phyloP scores from a whole-genome alignment of 169 alveolate genomes.

The Babesia bigemina region DNA sequence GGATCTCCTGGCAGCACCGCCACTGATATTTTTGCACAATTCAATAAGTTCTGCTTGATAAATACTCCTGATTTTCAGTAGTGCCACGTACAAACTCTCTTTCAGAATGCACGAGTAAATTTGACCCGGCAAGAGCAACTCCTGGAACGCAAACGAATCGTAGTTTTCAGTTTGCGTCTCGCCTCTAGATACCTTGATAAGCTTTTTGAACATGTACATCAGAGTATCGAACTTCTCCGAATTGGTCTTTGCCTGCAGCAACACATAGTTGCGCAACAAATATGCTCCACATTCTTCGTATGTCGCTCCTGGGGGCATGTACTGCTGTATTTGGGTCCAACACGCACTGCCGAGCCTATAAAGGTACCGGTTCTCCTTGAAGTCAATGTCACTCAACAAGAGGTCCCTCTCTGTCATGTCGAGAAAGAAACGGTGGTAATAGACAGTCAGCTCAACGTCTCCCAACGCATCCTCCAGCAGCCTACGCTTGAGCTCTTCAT shows the following conservation, averaged over 20 bases:
- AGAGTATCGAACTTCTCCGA: conserved; percentile 92
- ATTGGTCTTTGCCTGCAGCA: conserved; percentile 91
- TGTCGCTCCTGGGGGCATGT: conserved; percentile 86
- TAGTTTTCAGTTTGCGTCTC: conserved; percentile 76
- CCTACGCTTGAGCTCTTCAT: conserved; percentile 67
- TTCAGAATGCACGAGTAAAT: conserved; percentile 79
- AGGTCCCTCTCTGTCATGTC: conserved; percentile 73
- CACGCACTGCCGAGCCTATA: conserved; percentile 80
- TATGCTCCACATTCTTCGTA: conserved; percentile 93
- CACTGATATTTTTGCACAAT: conserved; percentile 36
- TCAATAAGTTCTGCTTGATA: conserved; percentile 63
- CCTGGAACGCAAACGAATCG: conserved; percentile 86
- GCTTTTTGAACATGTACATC: conserved; percentile 93
- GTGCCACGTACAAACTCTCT: conserved; percentile 74
- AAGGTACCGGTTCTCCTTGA: conserved; percentile 82
- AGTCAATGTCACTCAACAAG: conserved; percentile 81
- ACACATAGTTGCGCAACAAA: conserved; percentile 90
- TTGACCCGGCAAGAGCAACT: conserved; percentile 83
- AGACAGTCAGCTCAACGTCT: conserved; percentile 65
- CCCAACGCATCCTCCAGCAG: conserved; percentile 67
- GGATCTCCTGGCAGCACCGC: conserved; percentile 12
- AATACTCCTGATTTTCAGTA: conserved; percentile 63
- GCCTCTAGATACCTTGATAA: conserved; percentile 89
- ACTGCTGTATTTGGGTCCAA: conserved; percentile 80
- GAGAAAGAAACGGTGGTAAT: conserved; percentile 65